Base-by-base conservation (phyloP, 192 early-diverging fungal genomes). In the Backusella australiensis region DNA sequence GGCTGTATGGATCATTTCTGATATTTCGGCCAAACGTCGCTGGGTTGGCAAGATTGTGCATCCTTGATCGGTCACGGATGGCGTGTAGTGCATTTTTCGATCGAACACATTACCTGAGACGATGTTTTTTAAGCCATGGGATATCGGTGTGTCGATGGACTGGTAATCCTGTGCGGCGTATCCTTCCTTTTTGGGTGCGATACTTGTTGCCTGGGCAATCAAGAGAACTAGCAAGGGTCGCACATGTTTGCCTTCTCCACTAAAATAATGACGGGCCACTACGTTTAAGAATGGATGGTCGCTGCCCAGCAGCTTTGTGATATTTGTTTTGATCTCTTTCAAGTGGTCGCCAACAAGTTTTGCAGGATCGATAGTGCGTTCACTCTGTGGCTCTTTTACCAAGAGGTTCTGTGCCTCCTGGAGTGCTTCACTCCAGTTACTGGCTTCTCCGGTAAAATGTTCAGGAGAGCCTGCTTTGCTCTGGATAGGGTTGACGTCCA, bases 1-100 rank as follows among this genome's bases (percentile, higher is more conserved):
- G 14, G 97, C 94, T 4, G 96, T 99, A 79, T 99, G 96, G 78
- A 99, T 99, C 93, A 99, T 96, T 83, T 99, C 97, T 0, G 94
- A 94, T 70, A 99, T 98, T 83, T 99, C 97, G 6, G 96, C 96
- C 63, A 99, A 87, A 9, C 97, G 91, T 17, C 94, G 88, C 69
- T 99, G 97, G 34, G 95, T 91, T 9, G 94, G 93, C 42, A 99
- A 84, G 52, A 99, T 95, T 2, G 21, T 65, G 15, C 80, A 81
- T 5, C 80, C 80, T 41, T 81, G 72, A 9, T 72, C 46, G 6
- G 65, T 81, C 17, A 77, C 71, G 19, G 71, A 77, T 11, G 79
- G 79, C 29, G 75, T 81, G 44, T 81, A 81, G 14, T 76, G 72
- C 17, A 69, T 32, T 67, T 71, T 71, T 21, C 17, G 53, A 39